Evolutionary conservation across 2,329 filamentous ascomycete genomes (phyloP), one percentile per base, ranked within the genome.

Genomic region (Botrytis tulipae): DNA sequence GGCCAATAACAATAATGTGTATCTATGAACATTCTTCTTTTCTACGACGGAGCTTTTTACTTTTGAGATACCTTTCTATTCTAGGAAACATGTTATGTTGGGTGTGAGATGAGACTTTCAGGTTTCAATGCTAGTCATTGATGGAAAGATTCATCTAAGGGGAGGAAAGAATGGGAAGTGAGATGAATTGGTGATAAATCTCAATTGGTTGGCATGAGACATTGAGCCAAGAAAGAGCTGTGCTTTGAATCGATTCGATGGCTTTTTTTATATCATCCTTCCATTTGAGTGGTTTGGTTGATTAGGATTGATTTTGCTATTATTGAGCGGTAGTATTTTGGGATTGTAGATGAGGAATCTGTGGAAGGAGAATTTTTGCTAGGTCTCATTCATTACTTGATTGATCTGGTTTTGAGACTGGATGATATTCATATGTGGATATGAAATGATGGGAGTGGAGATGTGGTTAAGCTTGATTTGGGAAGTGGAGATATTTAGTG

Each of bases 1-100:
- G 63, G 68, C 60, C 48, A 46, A 73, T 71, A 71, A 70, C 65
- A 74, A 63, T 73, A 73, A 69, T 73, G 51, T 73, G 71, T 73
- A 73, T 73, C 71, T 51, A 69, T 69, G 37, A 25, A 69, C 40
- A 29, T 29, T 63, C 54, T 60, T 70, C 59, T 12, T 63, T 63
- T 71, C 65, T 42, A 68, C 65, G 46, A 68, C 65, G n/a, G 6
- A 46, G 32, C 42, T 40, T 48, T 71, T 62, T 71, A 44, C 29
- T 40, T 66, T 57, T 44, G 60, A 65, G 70, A 44, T 42, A 66
- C 70, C 44, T 71, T 71, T 42, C 51, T 60, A 42, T 69, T 32
- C 25, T 44, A 35, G 37, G 29, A 46, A 44, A 68, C 25, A 57
- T 54, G 16, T 37, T 68, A 51, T 40, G 40, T 46, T 59, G n/a